A percentile compares a stretch with the other conserved stretches of the same genome.
Conservation (phyloP, 495 filamentous ascomycete genomes). For the Neurospora sp. region DNA sequence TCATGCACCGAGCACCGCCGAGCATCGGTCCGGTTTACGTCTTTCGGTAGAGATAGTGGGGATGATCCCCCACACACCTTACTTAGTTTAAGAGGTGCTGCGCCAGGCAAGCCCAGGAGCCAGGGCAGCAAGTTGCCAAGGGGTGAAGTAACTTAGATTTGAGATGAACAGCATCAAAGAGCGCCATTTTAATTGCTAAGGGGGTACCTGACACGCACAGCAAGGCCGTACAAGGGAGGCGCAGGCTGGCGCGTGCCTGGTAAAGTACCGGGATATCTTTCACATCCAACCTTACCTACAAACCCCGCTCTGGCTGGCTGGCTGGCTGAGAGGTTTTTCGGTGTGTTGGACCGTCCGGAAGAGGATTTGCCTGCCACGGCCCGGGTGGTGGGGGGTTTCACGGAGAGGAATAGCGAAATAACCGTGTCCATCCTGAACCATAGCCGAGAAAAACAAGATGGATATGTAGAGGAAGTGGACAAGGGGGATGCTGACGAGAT, state of each 20-base stretch:
- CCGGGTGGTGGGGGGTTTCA: not conserved
- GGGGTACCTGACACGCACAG: not conserved
- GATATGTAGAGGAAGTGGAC: not conserved
- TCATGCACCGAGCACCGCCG: not conserved
- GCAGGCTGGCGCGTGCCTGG: not conserved
- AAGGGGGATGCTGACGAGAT: not conserved
- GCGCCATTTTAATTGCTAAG: not conserved
- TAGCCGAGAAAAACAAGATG: not conserved
- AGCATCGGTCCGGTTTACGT: not conserved
- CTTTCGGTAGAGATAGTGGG: not conserved
- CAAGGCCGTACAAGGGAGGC: not conserved
- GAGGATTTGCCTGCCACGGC: not conserved
- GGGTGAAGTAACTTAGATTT: not conserved
- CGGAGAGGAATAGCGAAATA: not conserved
- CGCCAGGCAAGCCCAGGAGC: not conserved
- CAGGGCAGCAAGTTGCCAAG: not conserved
- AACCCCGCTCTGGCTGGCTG: not conserved
- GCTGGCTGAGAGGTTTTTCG: not conserved
- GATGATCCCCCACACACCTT: not conserved
- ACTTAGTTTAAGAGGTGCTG: not conserved
- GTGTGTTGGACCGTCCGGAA: not conserved
- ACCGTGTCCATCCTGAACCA: not conserved
- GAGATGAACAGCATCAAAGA: not conserved
- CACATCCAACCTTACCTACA: not conserved
- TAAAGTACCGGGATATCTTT: not conserved